Conservation (phyloP, 371 early-diverging fungal species). For the Apophysomyces trapeziformis region DNA sequence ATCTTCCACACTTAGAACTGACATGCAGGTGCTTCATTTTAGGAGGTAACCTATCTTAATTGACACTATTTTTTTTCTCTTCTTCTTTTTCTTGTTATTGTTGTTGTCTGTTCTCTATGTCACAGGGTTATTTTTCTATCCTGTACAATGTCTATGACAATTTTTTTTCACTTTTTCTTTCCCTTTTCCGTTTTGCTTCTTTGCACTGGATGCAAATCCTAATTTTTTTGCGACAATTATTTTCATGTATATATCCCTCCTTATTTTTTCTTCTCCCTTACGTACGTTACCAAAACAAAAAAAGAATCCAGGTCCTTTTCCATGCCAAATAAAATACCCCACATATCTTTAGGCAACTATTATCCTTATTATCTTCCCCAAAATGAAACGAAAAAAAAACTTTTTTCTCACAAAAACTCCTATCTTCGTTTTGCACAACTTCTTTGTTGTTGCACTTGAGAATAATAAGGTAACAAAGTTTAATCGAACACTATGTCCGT, state of each 20-base stretch:
- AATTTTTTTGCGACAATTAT: not conserved
- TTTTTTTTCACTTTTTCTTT: not conserved
- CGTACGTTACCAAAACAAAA: slow-evolving; percentile 2
- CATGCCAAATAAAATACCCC: slow-evolving; percentile 1
- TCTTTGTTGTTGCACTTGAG: not conserved
- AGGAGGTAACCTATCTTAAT: slow-evolving; percentile 7
- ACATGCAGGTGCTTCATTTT: slow-evolving; percentile 3
- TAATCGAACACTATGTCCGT: slow-evolving; percentile 8
- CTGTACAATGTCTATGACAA: slow-evolving; percentile 3
- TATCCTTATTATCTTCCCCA: slow-evolving; percentile 4
- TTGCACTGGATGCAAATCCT: slow-evolving; percentile 12
- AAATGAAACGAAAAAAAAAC: not conserved
- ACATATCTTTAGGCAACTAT: not conserved
- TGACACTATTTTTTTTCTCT: not conserved
- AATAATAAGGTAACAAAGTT: not conserved
- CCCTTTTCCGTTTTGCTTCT: not conserved
- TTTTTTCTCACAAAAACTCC: not conserved
- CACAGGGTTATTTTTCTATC: not conserved
- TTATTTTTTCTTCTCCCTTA: slow-evolving; percentile 2
- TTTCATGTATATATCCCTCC: slow-evolving; percentile 10
- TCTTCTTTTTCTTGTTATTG: not conserved
- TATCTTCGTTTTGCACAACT: not conserved
- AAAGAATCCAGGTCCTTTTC: slow-evolving; percentile 2
- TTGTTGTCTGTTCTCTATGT: slow-evolving; percentile 10
- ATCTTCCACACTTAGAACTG: not conserved